Base-by-base conservation (phyloP, 805 yeast genomes). In the Cyberlindnera suaveolens region DNA sequence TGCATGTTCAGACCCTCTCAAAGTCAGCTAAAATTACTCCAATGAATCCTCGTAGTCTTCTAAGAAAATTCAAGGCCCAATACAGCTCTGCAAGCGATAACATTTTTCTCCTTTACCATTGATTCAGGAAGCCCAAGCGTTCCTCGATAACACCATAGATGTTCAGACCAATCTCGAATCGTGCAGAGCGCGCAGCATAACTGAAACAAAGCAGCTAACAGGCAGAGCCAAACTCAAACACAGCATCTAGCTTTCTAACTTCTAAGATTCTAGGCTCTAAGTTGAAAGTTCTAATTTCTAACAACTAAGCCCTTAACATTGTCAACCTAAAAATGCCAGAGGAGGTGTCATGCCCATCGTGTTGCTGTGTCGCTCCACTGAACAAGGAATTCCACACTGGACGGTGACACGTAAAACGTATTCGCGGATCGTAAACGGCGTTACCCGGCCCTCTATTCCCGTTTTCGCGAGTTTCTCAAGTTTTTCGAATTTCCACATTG, bases 31-130 rank as follows among this genome's bases (percentile, higher is more conserved):
- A 58, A 91, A 80, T 54, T 82, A 80, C 3, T 71, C 77, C 43
- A 91, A 63, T 0, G 97, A 78, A 9, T 71, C 71, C 44, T 78
- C 84, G 56, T 82, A 78, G 29, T 82, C 74, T 16, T 71, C 73
- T 31, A 66, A 54, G 64, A 88, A 64, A 80, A 65, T 0, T 85
- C 67, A 23, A 93, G 61, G 0, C 96, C 98, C 14, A 79, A 63
- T 1, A 82, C 82, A 3, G 87, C 70, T 43, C 80, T 66, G 11
- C 81, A 73, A 0, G 96, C 84, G 23, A 82, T 37, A 63, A 47
- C 60, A 39, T 58, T 49, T 63, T 4, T 58, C 60, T 3, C 60
- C 63, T 4, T 68, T 75, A 6, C 66, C 66, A 63, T 16, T 77
- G 48, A 5, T 75, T 78, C 39, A 77, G 61, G 0, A 82, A 75